Percentiles rank a stretch among this genome's conserved stretches.
phyloP scores from a whole-genome alignment of 805 yeast genomes.

The Candida awuae region DNA sequence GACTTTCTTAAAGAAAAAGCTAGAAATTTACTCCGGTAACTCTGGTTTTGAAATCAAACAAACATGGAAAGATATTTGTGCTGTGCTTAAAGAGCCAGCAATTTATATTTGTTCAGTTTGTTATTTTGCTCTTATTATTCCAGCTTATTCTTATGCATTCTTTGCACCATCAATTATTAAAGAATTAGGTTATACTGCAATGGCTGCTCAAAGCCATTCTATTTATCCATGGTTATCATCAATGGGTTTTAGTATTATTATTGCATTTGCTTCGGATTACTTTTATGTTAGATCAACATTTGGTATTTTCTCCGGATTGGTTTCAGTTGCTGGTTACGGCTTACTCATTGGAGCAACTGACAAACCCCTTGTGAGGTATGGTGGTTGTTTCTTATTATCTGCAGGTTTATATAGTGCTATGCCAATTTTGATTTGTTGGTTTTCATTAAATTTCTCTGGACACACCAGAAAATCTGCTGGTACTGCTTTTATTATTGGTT shows the following conservation, averaged over 20 bases:
- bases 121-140: constrained; percentile 60
- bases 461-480: constrained; percentile 48
- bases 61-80: constrained; percentile 36
- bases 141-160: constrained; percentile 71
- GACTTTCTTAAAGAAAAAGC: constrained; percentile 48
- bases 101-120: constrained; percentile 50
- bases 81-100: constrained; percentile 52
- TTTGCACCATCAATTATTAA: constrained; percentile 62
- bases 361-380: constrained; percentile 37
- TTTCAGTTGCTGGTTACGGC: constrained; percentile 48
- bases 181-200: constrained; percentile 57
- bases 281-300: constrained; percentile 39
- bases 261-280: constrained; percentile 59
- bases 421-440: constrained; percentile 68
- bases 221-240: constrained; percentile 83
- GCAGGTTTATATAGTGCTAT: constrained; percentile 54
- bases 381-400: constrained; percentile 54
- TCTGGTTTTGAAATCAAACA: constrained; percentile 44
- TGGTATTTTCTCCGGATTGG: constrained; percentile 25
- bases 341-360: constrained; percentile 41
- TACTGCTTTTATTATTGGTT: constrained; percentile 51
- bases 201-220: constrained; percentile 69
- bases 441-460: constrained; percentile 52
- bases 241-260: constrained; percentile 53
- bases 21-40: constrained; percentile 43